Evolutionary conservation across 352 stramenopile genomes (phyloP), one percentile per base, ranked within the genome.

Genomic region (Globisporangium nunn): DNA sequence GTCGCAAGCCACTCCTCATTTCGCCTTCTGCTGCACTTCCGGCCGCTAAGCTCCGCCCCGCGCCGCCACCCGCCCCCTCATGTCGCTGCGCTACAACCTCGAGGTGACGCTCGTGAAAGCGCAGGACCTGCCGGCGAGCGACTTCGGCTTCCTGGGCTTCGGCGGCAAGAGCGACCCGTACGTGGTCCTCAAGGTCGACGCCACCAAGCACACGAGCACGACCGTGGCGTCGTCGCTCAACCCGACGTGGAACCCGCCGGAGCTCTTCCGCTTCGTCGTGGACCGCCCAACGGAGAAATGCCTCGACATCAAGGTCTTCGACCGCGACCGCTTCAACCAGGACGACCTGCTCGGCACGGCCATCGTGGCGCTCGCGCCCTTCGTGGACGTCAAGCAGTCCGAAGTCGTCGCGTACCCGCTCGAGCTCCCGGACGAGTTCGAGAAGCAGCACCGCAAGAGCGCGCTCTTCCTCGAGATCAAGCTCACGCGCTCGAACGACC

Each of bases 131-230:
- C 58, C 73, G 10, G 73, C 72, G 40, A 79, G 70, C 52, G 78
- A 88, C 63, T 85, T 85, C 23, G 71, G 72, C 14, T 82, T 89
- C 66, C 67, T 87, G 59, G 77, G 74, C 30, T 75, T 89, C n/a
- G 76, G 74, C 49, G 79, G 79, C 58, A 87, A 89, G 64, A 87
- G 76, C 57, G 79, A 90, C 67, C 79, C 79, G 62, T 90, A 90
- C 64, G 75, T 90, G 50, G 65, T 78, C 30, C 74, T 89, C 56
- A 81, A 86, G 48, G 52, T 87, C 31, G 77, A 63, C 53, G 46
- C 54, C 33, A 53, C 72, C 52, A 58, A 59, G 23, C 64, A 81
- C 37, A 84, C 82, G 64, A 84, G 69, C 54, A 80, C 75, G 37
- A 72, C 79, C 11, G 56, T 87, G 30, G 51, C 30, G 8, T 70